Evolutionary conservation across 129 eudicot species (phyloP).

Genomic region (Centella asiatica): DNA sequence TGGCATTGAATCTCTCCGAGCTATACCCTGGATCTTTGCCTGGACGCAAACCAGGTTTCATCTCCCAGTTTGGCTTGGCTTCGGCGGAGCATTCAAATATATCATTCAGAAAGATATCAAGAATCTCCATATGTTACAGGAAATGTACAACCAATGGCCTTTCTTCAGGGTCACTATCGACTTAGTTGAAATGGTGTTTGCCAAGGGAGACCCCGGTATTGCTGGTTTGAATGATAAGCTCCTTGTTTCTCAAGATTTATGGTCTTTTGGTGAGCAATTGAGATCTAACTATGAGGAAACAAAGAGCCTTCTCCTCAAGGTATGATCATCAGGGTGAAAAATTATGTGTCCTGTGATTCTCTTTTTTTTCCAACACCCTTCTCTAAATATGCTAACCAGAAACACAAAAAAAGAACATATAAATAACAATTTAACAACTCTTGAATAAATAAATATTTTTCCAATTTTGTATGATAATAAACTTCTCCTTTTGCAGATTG

Average conservation of each 20-base stretch:
- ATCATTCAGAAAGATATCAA: slow-evolving; percentile 60
- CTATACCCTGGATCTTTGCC: slow-evolving; percentile 99
- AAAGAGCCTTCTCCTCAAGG: slow-evolving; percentile 72
- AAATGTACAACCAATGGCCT: slow-evolving; percentile 96
- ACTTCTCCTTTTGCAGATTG: slow-evolving; percentile 46
- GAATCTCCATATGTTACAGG: slow-evolving; percentile 70
- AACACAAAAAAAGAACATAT: too few species aligned
- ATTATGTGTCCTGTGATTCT: too few species aligned
- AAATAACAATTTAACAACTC: background rate
- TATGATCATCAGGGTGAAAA: too few species aligned
- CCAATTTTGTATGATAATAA: background rate
- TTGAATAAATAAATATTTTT: background rate
- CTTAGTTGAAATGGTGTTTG: slow-evolving; percentile 95
- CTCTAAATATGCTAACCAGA: too few species aligned
- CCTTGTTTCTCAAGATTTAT: slow-evolving; percentile 78
- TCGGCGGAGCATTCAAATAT: slow-evolving; percentile 88
- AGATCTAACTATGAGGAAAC: slow-evolving; percentile 80
- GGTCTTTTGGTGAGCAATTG: slow-evolving; percentile 70
- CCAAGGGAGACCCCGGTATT: slow-evolving; percentile 97
- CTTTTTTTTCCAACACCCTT: too few species aligned
- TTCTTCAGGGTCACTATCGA: slow-evolving; percentile 97
- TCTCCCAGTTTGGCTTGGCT: slow-evolving; percentile 99
- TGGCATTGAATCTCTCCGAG: slow-evolving; percentile 96
- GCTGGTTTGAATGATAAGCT: slow-evolving; percentile 82
- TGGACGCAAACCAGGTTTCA: slow-evolving; percentile 98